Percentiles rank a stretch among this genome's conserved stretches.
Conservation (phyloP, 352 stramenopile species). For the Phytophthora foliorum region DNA sequence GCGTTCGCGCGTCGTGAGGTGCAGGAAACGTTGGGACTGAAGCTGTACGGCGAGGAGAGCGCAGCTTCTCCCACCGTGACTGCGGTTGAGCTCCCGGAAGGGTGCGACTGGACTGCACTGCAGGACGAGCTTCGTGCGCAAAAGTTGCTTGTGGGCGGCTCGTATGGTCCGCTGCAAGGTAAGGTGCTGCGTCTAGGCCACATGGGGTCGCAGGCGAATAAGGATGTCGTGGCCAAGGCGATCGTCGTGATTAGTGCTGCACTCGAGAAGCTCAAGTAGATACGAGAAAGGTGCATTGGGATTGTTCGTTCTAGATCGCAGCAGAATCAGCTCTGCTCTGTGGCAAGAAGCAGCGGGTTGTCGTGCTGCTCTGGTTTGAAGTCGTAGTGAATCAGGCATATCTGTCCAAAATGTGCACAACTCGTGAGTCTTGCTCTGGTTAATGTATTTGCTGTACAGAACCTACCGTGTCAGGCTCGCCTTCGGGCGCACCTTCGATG, state of each 20-base stretch:
- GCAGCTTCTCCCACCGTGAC: conserved; percentile 60
- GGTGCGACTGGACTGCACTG: conserved; percentile 42
- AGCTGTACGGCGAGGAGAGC: conserved; percentile 46
- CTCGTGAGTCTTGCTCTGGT: neutral
- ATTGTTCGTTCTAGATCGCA: conserved; percentile 2
- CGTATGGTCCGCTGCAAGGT: conserved; percentile 52
- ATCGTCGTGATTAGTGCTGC: conserved; percentile 41
- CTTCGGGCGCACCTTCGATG: conserved; percentile 52
- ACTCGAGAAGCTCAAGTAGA: conserved; percentile 44
- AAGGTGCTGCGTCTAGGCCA: conserved; percentile 65
- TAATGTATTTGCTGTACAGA: neutral
- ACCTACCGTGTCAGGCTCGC: conserved; percentile 51
- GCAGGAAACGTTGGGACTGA: conserved; percentile 38
- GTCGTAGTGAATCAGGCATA: conserved; percentile 69
- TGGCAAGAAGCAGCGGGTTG: conserved; percentile 61
- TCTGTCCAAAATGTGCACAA: conserved; percentile 23
- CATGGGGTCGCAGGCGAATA: conserved; percentile 63
- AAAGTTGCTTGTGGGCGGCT: conserved; percentile 54
- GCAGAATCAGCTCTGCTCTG: conserved; percentile 44
- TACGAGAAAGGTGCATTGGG: conserved; percentile 1
- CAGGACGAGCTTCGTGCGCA: conserved; percentile 42
- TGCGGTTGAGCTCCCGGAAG: conserved; percentile 48
- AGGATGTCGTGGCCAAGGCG: conserved; percentile 43
- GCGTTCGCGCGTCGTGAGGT: conserved; percentile 46
- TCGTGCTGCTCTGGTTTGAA: conserved; percentile 75